Percentiles rank a stretch among this genome's conserved stretches.
phyloP scores from a whole-genome alignment of 176 grass and related monocot genomes.

The Lolium perenne region DNA sequence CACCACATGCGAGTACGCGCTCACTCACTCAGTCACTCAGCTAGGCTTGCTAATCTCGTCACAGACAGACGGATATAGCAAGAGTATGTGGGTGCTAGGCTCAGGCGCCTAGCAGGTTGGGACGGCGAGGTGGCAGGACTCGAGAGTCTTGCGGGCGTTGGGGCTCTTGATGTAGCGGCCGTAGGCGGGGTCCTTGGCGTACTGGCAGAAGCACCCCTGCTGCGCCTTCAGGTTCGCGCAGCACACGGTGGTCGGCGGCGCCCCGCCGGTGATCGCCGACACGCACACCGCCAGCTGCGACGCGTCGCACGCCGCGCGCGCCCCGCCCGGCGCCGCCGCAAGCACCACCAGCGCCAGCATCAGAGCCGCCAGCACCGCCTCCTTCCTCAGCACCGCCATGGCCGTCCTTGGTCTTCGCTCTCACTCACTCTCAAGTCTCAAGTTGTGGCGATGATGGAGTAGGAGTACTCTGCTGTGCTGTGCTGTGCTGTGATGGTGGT shows the following conservation, averaged over 20 bases:
- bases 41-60: no score
- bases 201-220: constrained; percentile 46
- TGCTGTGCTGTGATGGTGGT: no score
- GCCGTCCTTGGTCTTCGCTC: not conserved
- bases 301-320: no score
- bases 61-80: no score
- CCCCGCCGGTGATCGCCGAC: not conserved
- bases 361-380: not conserved
- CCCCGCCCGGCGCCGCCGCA: no score
- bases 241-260: constrained; percentile 7
- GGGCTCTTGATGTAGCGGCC: not conserved
- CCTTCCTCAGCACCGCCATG: not conserved
- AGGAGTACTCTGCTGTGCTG: no score
- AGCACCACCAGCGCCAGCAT: no score
- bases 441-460: no score
- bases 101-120: constrained; percentile 21
- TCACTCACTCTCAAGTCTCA: no score
- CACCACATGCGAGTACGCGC: no score
- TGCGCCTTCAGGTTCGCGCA: constrained; percentile 35
- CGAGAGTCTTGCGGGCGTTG: not conserved
- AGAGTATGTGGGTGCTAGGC: no score
- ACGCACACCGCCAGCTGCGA: constrained; percentile 30
- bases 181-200: constrained; percentile 37
- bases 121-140: not conserved
- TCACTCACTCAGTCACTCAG: no score